A percentile compares a stretch with the other conserved stretches of the same genome.
Evolutionary conservation across 805 yeast genomes (phyloP).

Genomic region (Schizosaccharomyces octosporus): DNA sequence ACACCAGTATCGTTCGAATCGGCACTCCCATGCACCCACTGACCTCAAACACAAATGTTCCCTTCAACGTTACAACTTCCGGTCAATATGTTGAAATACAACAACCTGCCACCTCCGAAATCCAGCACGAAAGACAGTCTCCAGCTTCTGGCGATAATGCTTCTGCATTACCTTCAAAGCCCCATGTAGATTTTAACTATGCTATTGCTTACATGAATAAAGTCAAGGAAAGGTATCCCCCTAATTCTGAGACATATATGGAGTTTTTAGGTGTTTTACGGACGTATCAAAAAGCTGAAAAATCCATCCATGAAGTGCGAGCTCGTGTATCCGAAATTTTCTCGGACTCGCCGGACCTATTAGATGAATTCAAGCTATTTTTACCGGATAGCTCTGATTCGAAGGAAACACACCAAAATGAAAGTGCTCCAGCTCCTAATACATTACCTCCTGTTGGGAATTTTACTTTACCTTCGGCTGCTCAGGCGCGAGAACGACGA

Average conservation of each 20-base stretch:
- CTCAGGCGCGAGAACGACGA: background rate
- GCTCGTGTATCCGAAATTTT: slow-evolving; percentile 75
- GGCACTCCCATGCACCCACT: slow-evolving; percentile 80
- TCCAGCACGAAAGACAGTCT: background rate
- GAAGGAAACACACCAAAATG: slow-evolving; percentile 5
- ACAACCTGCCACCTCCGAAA: background rate
- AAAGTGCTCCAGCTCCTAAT: background rate
- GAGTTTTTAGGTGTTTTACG: slow-evolving; percentile 84
- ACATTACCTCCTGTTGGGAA: slow-evolving; percentile 65
- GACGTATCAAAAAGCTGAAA: slow-evolving; percentile 87
- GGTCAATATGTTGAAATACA: background rate
- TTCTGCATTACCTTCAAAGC: background rate
- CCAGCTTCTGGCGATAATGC: no score
- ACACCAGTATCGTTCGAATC: slow-evolving; percentile 77
- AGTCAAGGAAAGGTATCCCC: slow-evolving; percentile 76
- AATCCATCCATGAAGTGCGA: slow-evolving; percentile 85
- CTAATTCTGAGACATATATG: slow-evolving; percentile 88
- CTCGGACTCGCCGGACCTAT: slow-evolving; percentile 76
- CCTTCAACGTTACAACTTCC: background rate
- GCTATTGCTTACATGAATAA: slow-evolving; percentile 91
- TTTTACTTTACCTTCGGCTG: slow-evolving; percentile 34
- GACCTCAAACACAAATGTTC: background rate
- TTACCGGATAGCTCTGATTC: slow-evolving; percentile 38
- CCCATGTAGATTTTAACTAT: slow-evolving; percentile 83
- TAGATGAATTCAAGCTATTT: slow-evolving; percentile 86